Evolutionary conservation across 495 filamentous ascomycete genomes (phyloP), one percentile per base, ranked within the genome.

Genomic region (Geopyxis carbonaria): DNA sequence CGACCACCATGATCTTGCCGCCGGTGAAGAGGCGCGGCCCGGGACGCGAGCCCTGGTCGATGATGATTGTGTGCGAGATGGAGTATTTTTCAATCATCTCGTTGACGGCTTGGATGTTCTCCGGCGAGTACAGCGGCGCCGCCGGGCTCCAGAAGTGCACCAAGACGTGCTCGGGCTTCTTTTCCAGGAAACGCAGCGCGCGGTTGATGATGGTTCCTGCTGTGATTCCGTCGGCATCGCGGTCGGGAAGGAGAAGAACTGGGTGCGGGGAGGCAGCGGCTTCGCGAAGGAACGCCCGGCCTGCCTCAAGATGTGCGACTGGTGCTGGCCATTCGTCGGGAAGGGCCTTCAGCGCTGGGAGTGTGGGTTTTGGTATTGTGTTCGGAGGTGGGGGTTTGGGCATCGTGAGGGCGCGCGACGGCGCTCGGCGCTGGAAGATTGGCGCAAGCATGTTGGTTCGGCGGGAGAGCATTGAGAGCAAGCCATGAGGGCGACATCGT

Each of bases 191-290:
- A 2, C 61, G 43, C 5, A 76, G 61, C 0, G 69, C 72, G 43
- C 61, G 64, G 35, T 65, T 55, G 9, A 76, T 45, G 15, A 75
- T 73, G 1, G 65, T 67, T 2, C 72, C 72, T 1, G 72, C 64
- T 27, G 62, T 60, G 11, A 76, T 57, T 4, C 72, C 72, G 53
- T 76, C 72, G 15, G 68, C 67, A 50, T 75, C 72, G 44, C 73
- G 74, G 51, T 75, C 72, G 3, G 72, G 72, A 2, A 70, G 59
- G 18, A 76, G 64, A 30, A 75, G 55, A 0, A 50, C 57, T 13
- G 46, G 50, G 22, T 50, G 31, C 16, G 50, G 40, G 2, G 58
- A 38, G 22, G 22, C 8, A n/a, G 36, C 36, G 20, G n/a, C 10
- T 37, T 37, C 34, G n/a, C 9, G 36, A 29, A 39, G 28, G 36